Base-by-base conservation (phyloP, 805 yeast species). In the Yamadazyma sp. region DNA sequence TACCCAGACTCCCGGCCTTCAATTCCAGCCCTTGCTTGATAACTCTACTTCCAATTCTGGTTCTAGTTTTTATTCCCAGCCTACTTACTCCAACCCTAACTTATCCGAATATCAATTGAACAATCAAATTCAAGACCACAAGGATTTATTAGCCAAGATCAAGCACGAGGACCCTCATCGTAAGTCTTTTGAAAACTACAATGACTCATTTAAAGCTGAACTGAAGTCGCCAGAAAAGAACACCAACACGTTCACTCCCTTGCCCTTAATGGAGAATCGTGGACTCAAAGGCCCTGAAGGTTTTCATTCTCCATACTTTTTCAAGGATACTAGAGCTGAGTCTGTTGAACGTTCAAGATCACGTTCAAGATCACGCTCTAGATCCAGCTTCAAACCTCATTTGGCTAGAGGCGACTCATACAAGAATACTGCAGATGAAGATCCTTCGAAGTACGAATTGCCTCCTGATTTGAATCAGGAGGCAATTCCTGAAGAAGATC, bases 371-470 rank as follows among this genome's bases (percentile, higher is more conserved):
- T 40, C 44, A 7, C 37, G 48, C 16, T 40, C 49, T 10, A 45
- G 51, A 18, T 27, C 50, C 3, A 42, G 57, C 6, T 44, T 49
- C 3, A 46, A 54, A 40, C 88, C 89, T 1, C 86, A 82, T 59
- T 66, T 84, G 50, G 90, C 91, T 2, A 70, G 84, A 44, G 93
- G 91, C 24, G 90, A 82, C 46, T 79, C 89, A 1, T 83, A 83
- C 54, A 84, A 81, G 49, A 73, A 75, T 49, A 76, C 79, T 8
- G 66, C 70, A 33, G 58, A 59, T 11, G 73, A 70, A 32, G 70
- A 70, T 34, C 77, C 72, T 19, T 52, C 64, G 12, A 63, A 61
- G 38, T 70, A 67, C 41, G 68, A 68, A 42, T 59, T 68, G 32
- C 73, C 73, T 14, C 63, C 73, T 1, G 68, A 57, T 32, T 55